Base-by-base conservation (phyloP, 2,329 filamentous ascomycete species). In the Hypomyces perniciosus region DNA sequence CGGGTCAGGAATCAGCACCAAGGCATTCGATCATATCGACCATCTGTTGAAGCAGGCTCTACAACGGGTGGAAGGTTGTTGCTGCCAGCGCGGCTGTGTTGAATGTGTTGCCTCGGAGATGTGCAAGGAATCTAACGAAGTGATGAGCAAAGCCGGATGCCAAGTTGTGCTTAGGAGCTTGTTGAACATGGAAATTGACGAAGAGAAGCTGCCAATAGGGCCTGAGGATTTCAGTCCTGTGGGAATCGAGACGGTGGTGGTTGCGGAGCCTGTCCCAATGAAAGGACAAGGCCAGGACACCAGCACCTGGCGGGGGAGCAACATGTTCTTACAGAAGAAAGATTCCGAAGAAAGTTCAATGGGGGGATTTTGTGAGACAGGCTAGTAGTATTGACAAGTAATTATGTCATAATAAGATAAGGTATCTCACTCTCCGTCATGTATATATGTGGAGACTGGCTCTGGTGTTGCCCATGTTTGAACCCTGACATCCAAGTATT, bases 1-100 rank as follows among this genome's bases (percentile, higher is more conserved):
- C 40, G 92, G 92, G 0, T 86, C 83, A 0, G 93, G 93, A 0
- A 95, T 96, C 59, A 90, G 86, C 55, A 88, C 86, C 37, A 96
- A 96, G 65, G 92, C 90, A 0, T 97, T 97, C 62, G 92, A 97
- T 61, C 95, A 95, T 62, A 77, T 96, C 20, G 90, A 96, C 61
- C 66, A 86, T 33, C 72, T 97, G 33, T 76, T 97, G 1, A 72
- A 73, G 20, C 85, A 91, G 62, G 92, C 91, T 0, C 78, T 93
- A 35, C 76, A 81, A 51, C 77, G 93, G 6, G 83, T 97, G 5
- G 83, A 88, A 62, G 76, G 74, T 1, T 99, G 93, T 61, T 72
- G 76, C 37, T 97, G 91, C 62, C 69, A 82, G 8, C 80, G 86
- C 52, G 93, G 93, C 0, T 97, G 93, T 68, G 71, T 92, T 26